Evolutionary conservation across 768 basidiomycete genomes (phyloP).

Genomic region (Lentinula guzmanii): DNA sequence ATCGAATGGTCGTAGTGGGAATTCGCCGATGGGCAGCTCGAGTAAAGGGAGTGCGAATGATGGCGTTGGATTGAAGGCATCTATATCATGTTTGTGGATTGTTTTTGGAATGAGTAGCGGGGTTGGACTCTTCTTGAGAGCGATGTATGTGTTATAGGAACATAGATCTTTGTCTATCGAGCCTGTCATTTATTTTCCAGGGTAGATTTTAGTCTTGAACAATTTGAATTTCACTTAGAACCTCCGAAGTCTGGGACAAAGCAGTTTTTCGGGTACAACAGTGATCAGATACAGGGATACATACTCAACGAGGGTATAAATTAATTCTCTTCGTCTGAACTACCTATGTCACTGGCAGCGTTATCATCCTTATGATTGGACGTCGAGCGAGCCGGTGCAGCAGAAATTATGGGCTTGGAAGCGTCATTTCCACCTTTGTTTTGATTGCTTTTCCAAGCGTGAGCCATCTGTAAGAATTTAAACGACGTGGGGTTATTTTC

Average conservation of each 20-base stretch:
- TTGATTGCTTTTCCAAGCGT: slow-evolving; percentile 74
- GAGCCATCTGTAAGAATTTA: slow-evolving; percentile 95
- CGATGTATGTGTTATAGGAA: neutral
- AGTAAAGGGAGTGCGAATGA: slow-evolving; percentile 10
- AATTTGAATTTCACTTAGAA: too few species aligned
- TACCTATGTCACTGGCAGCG: slow-evolving; percentile 45
- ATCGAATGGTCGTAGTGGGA: slow-evolving; percentile 45
- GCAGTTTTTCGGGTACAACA: neutral
- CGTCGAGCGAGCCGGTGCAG: slow-evolving; percentile 13
- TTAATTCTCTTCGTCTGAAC: slow-evolving; percentile 37
- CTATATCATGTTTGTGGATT: neutral
- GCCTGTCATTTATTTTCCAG: neutral
- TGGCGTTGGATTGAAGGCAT: neutral
- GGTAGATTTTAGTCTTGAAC: too few species aligned
- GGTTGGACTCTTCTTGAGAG: neutral
- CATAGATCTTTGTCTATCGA: neutral
- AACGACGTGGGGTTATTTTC: slow-evolving; percentile 90
- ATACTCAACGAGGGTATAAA: neutral
- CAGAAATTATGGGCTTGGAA: slow-evolving; percentile 27
- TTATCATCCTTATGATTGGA: slow-evolving; percentile 25
- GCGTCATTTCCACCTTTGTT: slow-evolving; percentile 29
- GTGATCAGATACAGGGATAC: neutral
- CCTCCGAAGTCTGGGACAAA: neutral
- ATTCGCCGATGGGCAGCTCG: slow-evolving; percentile 17
- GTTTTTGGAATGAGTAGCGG: neutral